Evolutionary conservation across 2,329 filamentous ascomycete species (phyloP).

Genomic region (Torrubiellomyces zombiae): DNA sequence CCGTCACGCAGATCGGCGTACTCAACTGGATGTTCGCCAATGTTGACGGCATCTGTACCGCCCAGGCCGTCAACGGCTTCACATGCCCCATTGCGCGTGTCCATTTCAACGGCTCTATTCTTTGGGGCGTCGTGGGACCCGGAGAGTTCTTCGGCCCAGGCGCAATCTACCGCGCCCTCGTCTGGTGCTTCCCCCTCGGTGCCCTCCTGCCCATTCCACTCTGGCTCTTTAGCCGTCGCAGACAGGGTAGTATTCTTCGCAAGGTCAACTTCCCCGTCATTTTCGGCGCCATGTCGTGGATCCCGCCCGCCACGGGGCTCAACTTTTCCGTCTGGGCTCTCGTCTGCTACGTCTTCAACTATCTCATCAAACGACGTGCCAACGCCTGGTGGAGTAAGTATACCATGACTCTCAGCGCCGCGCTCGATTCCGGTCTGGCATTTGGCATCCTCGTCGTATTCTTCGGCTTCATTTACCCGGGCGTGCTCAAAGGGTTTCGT

Average conservation of each 20-base stretch:
- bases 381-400: conserved; percentile 80
- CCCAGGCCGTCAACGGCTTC: conserved; percentile 69
- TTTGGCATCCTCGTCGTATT: conserved; percentile 74
- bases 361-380: conserved; percentile 50
- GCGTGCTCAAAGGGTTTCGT: conserved; percentile 52
- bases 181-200: conserved; percentile 71
- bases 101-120: conserved; percentile 78
- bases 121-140: conserved; percentile 80
- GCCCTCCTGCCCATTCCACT: conserved; percentile 57
- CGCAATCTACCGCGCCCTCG: conserved; percentile 57
- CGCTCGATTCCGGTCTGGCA: conserved; percentile 66
- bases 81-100: conserved; percentile 76
- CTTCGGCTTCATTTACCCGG: conserved; percentile 73
- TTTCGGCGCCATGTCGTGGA: conserved; percentile 72
- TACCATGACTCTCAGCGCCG: conserved; percentile 75
- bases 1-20: conserved; percentile 65
- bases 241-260: conserved; percentile 45
- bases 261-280: conserved; percentile 72
- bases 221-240: conserved; percentile 51
- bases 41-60: conserved; percentile 61
- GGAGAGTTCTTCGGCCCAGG: conserved; percentile 63
- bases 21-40: conserved; percentile 82
- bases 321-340: conserved; percentile 81
- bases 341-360: conserved; percentile 76
- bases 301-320: conserved; percentile 69